These are phyloP conservation scores for Crithidia bombi DNA, from an alignment of 208 protist species.

Conservation along the genomic window DNA sequence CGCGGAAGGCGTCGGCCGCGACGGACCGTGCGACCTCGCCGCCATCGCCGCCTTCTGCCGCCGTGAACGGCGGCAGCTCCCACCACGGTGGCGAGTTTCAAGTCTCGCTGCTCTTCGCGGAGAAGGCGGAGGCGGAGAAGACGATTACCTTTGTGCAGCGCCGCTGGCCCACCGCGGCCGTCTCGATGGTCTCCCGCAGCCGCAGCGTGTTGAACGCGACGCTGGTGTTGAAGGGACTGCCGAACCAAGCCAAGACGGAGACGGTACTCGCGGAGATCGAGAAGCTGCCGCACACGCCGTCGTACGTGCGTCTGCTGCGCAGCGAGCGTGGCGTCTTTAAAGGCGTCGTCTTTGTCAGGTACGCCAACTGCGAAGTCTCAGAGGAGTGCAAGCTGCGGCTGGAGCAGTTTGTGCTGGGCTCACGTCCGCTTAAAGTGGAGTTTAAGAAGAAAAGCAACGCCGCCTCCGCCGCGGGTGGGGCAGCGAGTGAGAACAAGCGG, in stretches of 20 bases:
- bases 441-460: slow-evolving; percentile 79
- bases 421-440: slow-evolving; percentile 73
- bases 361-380: slow-evolving; percentile 91
- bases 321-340: slow-evolving; percentile 86
- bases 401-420: slow-evolving; percentile 66
- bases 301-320: slow-evolving; percentile 83
- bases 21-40: not conserved
- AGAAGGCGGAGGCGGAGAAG: slow-evolving; percentile 74
- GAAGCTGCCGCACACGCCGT: slow-evolving; percentile 62
- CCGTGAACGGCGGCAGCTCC: not conserved
- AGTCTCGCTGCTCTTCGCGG: slow-evolving; percentile 75
- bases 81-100: slow-evolving; percentile 45
- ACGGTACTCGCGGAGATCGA: slow-evolving; percentile 64
- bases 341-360: slow-evolving; percentile 84
- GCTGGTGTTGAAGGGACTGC: slow-evolving; percentile 83
- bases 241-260: slow-evolving; percentile 71
- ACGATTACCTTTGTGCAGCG: slow-evolving; percentile 53
- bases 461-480: slow-evolving; percentile 14
- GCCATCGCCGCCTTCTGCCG: not conserved
- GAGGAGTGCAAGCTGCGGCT: slow-evolving; percentile 91
- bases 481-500: slow-evolving; percentile 28
- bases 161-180: slow-evolving; percentile 60
- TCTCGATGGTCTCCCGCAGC: slow-evolving; percentile 58
- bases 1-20: not conserved
- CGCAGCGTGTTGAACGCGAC: slow-evolving; percentile 69